A percentile compares a stretch with the other conserved stretches of the same genome.
These are phyloP conservation scores for Xylariales sp. DNA, from an alignment of 2,329 filamentous ascomycete genomes.

Conservation along the genomic window DNA sequence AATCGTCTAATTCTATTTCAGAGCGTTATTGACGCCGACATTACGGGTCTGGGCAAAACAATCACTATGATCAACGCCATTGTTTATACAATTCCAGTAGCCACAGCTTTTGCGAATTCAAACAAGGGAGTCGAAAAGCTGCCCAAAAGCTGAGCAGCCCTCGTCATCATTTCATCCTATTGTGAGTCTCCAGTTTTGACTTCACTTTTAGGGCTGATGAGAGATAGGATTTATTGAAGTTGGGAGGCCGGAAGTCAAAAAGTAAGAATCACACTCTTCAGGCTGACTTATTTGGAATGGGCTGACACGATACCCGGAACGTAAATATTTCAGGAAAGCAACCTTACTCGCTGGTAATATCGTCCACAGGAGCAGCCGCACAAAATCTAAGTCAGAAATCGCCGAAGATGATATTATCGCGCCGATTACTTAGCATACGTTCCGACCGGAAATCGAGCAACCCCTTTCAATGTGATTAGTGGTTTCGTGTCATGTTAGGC, in stretches of 20 bases:
- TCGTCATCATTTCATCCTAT: constrained; percentile 18
- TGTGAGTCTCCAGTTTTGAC: constrained; percentile 2
- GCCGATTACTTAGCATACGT: constrained; percentile 23
- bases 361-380: constrained; percentile 8
- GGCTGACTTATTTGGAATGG: neutral
- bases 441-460: constrained; percentile 11
- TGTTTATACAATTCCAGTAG: neutral
- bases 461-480: constrained; percentile 6
- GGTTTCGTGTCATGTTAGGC: constrained; percentile 29
- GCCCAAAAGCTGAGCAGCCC: constrained; percentile 4
- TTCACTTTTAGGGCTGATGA: neutral
- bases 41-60: constrained; percentile 29
- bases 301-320: neutral
- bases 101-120: neutral
- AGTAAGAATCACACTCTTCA: neutral
- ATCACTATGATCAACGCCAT: constrained; percentile 29
- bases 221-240: neutral
- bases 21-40: constrained; percentile 22
- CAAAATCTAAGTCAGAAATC: neutral
- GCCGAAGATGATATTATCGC: constrained; percentile 10
- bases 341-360: neutral
- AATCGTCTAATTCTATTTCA: neutral
- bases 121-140: neutral
- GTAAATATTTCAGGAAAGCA: neutral
- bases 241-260: neutral